Evolutionary conservation across 2,329 filamentous ascomycete species (phyloP).

Genomic region (Hymenoscyphus salicellus): DNA sequence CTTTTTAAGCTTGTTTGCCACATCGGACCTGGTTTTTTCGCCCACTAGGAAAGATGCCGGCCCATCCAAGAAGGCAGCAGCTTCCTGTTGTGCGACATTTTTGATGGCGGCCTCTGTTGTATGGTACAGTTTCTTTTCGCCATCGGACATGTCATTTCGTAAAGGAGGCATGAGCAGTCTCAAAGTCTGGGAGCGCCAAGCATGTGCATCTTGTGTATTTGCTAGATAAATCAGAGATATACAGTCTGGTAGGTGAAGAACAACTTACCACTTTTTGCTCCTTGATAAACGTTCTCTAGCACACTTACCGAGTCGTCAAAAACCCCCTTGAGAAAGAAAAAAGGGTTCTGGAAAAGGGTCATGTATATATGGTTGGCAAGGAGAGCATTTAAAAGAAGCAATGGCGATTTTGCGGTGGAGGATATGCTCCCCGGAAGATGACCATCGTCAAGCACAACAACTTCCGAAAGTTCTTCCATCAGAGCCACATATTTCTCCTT

Average conservation of each 20-base stretch:
- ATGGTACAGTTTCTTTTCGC: conserved; percentile 2
- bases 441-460: not conserved
- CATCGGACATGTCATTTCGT: not conserved
- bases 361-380: conserved; percentile 17
- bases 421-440: conserved; percentile 10
- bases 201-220: conserved; percentile 21
- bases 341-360: conserved; percentile 13
- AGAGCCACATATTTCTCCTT: not conserved
- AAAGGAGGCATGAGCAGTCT: conserved; percentile 18
- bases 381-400: conserved; percentile 21
- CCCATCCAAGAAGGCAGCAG: conserved; percentile 11
- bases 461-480: not conserved
- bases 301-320: not conserved
- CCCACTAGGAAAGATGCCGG: conserved; percentile 5
- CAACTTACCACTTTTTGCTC: not conserved
- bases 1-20: conserved; percentile 4
- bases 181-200: conserved; percentile 24
- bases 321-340: not conserved
- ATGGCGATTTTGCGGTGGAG: conserved; percentile 10
- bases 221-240: conserved; percentile 11
- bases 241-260: not conserved
- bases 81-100: conserved; percentile 4
- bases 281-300: not conserved
- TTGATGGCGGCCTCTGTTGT: conserved; percentile 11
- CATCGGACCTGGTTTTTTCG: not conserved